phyloP scores from a whole-genome alignment of 371 early-diverging fungal species.

The Ecytonucleospora hepatopenaei region DNA sequence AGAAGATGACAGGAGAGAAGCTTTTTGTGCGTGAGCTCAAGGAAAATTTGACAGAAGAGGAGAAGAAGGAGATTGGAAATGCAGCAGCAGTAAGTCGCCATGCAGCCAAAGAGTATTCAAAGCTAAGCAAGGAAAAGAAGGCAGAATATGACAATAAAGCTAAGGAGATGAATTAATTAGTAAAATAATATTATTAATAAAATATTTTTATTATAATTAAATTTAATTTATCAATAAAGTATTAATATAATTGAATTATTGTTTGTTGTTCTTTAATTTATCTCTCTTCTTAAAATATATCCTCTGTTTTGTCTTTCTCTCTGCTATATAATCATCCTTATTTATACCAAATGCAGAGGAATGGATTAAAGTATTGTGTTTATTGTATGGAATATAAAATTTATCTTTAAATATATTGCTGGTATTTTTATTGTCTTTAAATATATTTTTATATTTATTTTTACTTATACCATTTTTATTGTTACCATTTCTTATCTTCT shows the following conservation, averaged over 20 bases:
- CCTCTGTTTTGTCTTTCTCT: conserved; percentile 22
- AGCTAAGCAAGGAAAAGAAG: conserved; percentile 34
- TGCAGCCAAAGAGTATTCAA: conserved; percentile 36
- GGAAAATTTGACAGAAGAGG: conserved; percentile 28
- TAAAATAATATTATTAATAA: conserved; percentile 10
- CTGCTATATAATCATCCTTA: conserved; percentile 43
- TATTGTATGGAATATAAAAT: conserved; percentile 32
- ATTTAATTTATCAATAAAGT: conserved; percentile 17
- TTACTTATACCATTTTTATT: background rate
- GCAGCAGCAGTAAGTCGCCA: background rate
- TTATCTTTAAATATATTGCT: conserved; percentile 37
- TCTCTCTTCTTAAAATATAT: background rate
- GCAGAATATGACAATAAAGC: conserved; percentile 34
- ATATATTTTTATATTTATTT: conserved; percentile 6
- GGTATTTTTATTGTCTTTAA: no score
- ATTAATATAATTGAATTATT: conserved; percentile 7
- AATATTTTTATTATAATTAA: conserved; percentile 2
- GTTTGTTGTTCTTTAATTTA: background rate
- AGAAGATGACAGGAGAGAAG: conserved; percentile 37
- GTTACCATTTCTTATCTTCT: conserved; percentile 27
- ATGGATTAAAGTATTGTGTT: conserved; percentile 23
- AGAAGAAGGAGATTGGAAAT: conserved; percentile 21
- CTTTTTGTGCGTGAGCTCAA: conserved; percentile 42
- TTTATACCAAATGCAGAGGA: conserved; percentile 35
- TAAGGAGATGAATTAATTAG: conserved; percentile 4